Percentiles rank a stretch among this genome's conserved stretches.
phyloP scores from a whole-genome alignment of 352 stramenopile species.

The Pythium guiyangense region DNA sequence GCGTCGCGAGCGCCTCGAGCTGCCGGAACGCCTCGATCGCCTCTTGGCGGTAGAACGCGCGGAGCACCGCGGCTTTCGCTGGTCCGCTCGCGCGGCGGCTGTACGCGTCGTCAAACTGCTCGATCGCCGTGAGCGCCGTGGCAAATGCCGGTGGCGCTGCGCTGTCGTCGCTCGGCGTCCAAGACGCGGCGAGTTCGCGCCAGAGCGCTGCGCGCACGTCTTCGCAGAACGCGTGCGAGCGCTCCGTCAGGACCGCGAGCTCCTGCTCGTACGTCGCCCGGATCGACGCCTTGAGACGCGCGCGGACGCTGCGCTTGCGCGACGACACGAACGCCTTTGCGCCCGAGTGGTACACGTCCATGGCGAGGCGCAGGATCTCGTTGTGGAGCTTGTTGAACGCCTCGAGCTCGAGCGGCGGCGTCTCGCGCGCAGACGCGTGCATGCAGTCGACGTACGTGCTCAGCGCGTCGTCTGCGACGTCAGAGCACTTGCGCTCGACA shows the following conservation, averaged over 20 bases:
- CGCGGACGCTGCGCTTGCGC: constrained; percentile 39
- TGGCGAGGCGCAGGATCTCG: constrained; percentile 61
- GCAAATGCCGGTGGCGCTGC: constrained; percentile 21
- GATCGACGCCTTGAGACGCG: constrained; percentile 47
- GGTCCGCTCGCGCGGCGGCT: constrained; percentile 41
- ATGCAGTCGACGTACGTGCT: constrained; percentile 76
- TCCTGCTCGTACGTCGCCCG: constrained; percentile 19
- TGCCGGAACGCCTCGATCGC: constrained; percentile 46
- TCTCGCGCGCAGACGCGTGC: constrained; percentile 44
- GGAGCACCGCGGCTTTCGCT: constrained; percentile 44
- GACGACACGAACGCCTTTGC: constrained; percentile 27
- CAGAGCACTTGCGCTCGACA: constrained; percentile 46
- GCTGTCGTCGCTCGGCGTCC: not conserved
- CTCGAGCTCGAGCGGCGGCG: constrained; percentile 55
- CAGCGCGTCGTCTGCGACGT: constrained; percentile 53
- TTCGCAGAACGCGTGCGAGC: constrained; percentile 52
- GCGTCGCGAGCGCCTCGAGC: constrained; percentile 45
- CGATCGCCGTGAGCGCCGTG: constrained; percentile 38
- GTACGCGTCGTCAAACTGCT: constrained; percentile 50
- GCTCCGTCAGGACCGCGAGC: no score
- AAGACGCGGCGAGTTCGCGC: constrained; percentile 17
- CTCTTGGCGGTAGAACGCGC: constrained; percentile 52
- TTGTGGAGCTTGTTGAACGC: constrained; percentile 63
- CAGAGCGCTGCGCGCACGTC: constrained; percentile 34
- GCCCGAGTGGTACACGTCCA: constrained; percentile 61